A percentile compares a stretch with the other conserved stretches of the same genome.
These are phyloP conservation scores for maize (Zea mays) DNA, from an alignment of 176 grass and related monocot genomes.

Conservation along the genomic window Zm-B73-REFERENCE-NAM-5.0 NC_050105.1:147555501-147556000, in stretches of 20 bases:
- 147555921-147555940: conserved; percentile 37
- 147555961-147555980: conserved; percentile 65
- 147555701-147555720: conserved; percentile 81
- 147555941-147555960: conserved; percentile 46
- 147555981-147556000: conserved; percentile 76
- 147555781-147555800: conserved; percentile 84
- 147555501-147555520: conserved; percentile 65
- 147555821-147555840: conserved; percentile 98
- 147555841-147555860: conserved; percentile 53
- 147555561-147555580: conserved; percentile 54
- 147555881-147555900: conserved; percentile 36
- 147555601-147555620: conserved; percentile 60
- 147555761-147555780: conserved; percentile 85
- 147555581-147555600: conserved; percentile 42
- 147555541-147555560: conserved; percentile 65
- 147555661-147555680: conserved; percentile 90
- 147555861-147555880: conserved; percentile 33
- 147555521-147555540: conserved; percentile 58
- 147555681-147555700: conserved; percentile 85
- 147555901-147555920: conserved; percentile 25
- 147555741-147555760: conserved; percentile 89
- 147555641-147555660: conserved; percentile 91
- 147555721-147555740: conserved; percentile 77
- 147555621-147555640: conserved; percentile 90
- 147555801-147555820: conserved; percentile 81